Conservation (phyloP, 495 filamentous ascomycete species). For the Aspergillus sparsus region DNA sequence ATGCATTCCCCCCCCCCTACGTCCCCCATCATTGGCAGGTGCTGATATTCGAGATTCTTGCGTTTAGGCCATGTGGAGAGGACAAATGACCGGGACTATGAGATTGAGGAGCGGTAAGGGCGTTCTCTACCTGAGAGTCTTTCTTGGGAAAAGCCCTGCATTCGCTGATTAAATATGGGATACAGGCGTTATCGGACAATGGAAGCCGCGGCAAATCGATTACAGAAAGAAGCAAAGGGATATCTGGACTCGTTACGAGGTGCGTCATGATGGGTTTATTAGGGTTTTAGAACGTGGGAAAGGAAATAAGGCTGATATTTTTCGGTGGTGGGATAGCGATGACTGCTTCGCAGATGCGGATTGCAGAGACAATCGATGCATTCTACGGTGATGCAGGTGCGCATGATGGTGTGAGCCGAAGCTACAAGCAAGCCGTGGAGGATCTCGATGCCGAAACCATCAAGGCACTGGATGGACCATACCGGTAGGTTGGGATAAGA, state of each 20-base stretch:
- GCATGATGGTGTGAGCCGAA: constrained; percentile 88
- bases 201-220: constrained; percentile 85
- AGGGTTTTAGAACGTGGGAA: neutral
- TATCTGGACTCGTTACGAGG: constrained; percentile 94
- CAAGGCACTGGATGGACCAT: constrained; percentile 96
- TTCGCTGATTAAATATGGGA: constrained; percentile 19
- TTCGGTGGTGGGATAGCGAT: constrained; percentile 62
- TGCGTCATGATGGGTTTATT: constrained; percentile 33
- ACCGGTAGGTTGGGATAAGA: constrained; percentile 56
- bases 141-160: neutral
- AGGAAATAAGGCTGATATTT: constrained; percentile 16
- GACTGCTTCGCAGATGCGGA: constrained; percentile 99
- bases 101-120: constrained; percentile 87
- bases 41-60: constrained; percentile 19
- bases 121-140: neutral
- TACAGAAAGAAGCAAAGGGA: constrained; percentile 97
- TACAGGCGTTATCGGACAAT: constrained; percentile 88
- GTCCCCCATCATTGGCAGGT: constrained; percentile 14
- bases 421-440: constrained; percentile 97
- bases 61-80: constrained; percentile 86
- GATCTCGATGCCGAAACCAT: constrained; percentile 98
- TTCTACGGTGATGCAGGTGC: constrained; percentile 98
- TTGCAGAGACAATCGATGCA: constrained; percentile 97
- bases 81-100: constrained; percentile 97
- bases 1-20: too few species aligned